Conservation (phyloP, 78 protist genomes). For the Dictyostelium discoideum region DNA sequence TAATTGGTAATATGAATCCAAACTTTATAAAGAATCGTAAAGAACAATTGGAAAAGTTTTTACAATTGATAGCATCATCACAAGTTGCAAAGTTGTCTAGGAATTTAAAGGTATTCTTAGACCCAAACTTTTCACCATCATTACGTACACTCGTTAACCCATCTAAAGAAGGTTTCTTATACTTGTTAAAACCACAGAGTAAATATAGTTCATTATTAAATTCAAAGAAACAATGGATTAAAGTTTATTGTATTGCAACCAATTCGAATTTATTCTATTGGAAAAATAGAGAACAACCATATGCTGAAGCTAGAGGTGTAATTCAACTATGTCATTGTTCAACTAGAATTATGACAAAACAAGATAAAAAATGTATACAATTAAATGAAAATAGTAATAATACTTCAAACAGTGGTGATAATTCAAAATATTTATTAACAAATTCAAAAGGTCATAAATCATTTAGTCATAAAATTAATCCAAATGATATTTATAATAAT, state of each 20-base stretch:
- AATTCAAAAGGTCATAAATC: neutral
- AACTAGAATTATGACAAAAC: neutral
- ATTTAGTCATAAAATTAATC: slow-evolving; percentile 13
- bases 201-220: neutral
- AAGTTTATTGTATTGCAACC: slow-evolving; percentile 28
- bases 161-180: slow-evolving; percentile 44
- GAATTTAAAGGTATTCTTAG: slow-evolving; percentile 58
- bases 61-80: slow-evolving; percentile 14
- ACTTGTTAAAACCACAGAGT: neutral
- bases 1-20: slow-evolving; percentile 70
- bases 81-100: slow-evolving; percentile 29
- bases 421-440: neutral
- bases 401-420: neutral
- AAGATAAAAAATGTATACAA: slow-evolving; percentile 38
- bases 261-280: slow-evolving; percentile 67
- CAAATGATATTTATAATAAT: neutral
- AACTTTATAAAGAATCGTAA: slow-evolving; percentile 41
- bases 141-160: slow-evolving; percentile 27
- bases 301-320: slow-evolving; percentile 59
- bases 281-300: slow-evolving; percentile 45
- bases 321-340: slow-evolving; percentile 19
- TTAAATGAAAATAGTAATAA: slow-evolving; percentile 21
- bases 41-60: slow-evolving; percentile 36
- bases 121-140: slow-evolving; percentile 66
- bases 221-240: slow-evolving; percentile 35